These are phyloP conservation scores for Ambrosia hybrid DNA, from an alignment of 140 eudicot species.

Conservation along the genomic window DNA sequence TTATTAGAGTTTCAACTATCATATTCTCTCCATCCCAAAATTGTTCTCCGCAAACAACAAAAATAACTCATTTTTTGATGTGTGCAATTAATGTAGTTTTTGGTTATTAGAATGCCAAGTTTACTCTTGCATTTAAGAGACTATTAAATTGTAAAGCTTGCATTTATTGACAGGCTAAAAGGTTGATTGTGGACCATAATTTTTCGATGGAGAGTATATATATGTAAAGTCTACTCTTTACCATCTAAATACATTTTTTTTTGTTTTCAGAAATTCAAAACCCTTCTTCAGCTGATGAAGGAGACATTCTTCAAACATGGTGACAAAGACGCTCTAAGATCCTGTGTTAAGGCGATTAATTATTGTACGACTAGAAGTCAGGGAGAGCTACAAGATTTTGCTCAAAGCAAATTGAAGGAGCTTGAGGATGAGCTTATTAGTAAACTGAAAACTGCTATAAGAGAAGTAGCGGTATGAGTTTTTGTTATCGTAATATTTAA, in stretches of 20 bases:
- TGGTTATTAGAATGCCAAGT: constrained; percentile 13
- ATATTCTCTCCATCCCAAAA: background rate
- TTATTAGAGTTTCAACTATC: background rate
- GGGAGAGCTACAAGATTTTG: constrained; percentile 90
- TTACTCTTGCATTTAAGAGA: constrained; percentile 12
- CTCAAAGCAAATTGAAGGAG: constrained; percentile 71
- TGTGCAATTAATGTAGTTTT: constrained; percentile 6
- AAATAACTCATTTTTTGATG: background rate
- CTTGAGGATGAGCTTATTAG: constrained; percentile 76
- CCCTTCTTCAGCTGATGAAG: constrained; percentile 65
- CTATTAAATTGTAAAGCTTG: constrained; percentile 1
- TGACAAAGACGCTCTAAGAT: constrained; percentile 86
- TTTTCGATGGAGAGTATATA: background rate
- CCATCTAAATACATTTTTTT: background rate
- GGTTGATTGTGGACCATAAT: background rate
- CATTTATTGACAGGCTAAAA: background rate
- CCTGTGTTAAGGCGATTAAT: constrained; percentile 78
- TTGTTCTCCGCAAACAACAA: constrained; percentile 3
- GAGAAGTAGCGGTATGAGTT: constrained; percentile 70
- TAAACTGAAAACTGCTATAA: constrained; percentile 74
- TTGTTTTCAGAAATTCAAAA: constrained; percentile 61
- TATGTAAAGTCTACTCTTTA: background rate
- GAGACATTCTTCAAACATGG: constrained; percentile 93
- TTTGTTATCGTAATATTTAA: background rate
- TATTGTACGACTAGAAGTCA: constrained; percentile 73